Base-by-base conservation (phyloP, 1,284 basidiomycete species). In the Puccinia polysora region DNA sequence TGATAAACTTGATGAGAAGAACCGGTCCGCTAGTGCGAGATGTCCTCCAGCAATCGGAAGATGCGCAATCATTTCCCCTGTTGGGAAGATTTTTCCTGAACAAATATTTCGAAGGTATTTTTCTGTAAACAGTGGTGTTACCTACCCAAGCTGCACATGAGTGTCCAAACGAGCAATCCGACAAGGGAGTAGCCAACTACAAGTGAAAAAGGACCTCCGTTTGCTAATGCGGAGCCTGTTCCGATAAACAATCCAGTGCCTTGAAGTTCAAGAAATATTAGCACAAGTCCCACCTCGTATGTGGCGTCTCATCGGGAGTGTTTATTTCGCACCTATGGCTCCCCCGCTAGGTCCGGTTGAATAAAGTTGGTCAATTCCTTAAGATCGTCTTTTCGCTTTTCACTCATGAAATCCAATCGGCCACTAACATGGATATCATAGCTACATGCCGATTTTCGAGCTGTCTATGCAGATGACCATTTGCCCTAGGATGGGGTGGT, bases 1-100 rank as follows among this genome's bases (percentile, higher is more conserved):
- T 53, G 69, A 70, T 38, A 74, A 59, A 36, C 63, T 65, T 32
- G 74, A 65, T 34, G 72, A 72, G 60, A 75, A 65, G 40, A 75
- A 75, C 3, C 74, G 55, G 47, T 59, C 53, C 14, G 69, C 68
- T 3, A 72, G 53, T 4, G 70, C 59, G 34, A 56, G 50, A 49
- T 72, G 70, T n/a, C 70, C 70, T 20, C 70, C 70, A 32, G 53
- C 50, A 65, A 72, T 56, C 38, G 70, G 70, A 34, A 72, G 43
- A 50, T 72, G 70, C 5, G 59, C 59, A 52, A 72, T 72, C 70
- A 72, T 72, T 63, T 72, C 70, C 28, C 70, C 70, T 72, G 20
- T 49, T 45, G 12, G 49, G 49, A 25, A 56, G 30, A 47, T 55
- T 32, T 45, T 25, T n/a, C 47, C 36, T 55, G 10, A 10, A 4